Evolutionary conservation across 2,329 filamentous ascomycete species (phyloP), one percentile per base, ranked within the genome.

Genomic region (Diaporthe amygdali): DNA sequence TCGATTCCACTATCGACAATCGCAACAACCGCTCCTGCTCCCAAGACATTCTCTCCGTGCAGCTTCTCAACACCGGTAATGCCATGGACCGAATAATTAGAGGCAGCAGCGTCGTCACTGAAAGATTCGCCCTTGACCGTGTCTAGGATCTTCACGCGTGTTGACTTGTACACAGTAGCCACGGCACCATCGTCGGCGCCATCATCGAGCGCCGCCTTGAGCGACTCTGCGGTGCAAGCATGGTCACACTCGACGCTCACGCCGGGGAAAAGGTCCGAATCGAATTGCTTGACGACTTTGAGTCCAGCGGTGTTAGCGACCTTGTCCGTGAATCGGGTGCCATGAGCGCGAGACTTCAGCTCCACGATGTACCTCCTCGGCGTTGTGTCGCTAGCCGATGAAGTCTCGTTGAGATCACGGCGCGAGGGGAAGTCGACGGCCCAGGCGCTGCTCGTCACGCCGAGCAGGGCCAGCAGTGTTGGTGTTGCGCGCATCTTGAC

Each of bases 1-100:
- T 73, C 55, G 1, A 67, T 70, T 4, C 76, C 76, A 9, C 75
- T 75, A 46, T 77, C 76, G 1, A 77, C 72, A 10, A 77, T 61
- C 10, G 66, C 76, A 10, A 77, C 68, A 8, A 64, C 64, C 12
- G 61, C 75, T 0, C 76, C 76, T 39, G 74, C 70, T 17, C 76
- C 76, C 6, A 68, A 54, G 47, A 72, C 34, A 14, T 74, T 74
- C 3, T 63, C 52, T 2, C 54, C 68, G 14, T 77, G 76, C n/a
- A 76, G 68, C 56, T 73, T 71, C 56, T 73, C 73, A 2, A 77
- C 76, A 2, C 74, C 73, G 1, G 76, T 77, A 32, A 61, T 69
- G 47, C 66, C 64, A 56, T 77, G 76, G 3, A 75, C 72, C 7
- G 76, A 76, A 44, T 74, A 75, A 32, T 75, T 75, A 5, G 64